phyloP scores from a whole-genome alignment of 305 asterid genomes.

The Nicotiana rustica region DNA sequence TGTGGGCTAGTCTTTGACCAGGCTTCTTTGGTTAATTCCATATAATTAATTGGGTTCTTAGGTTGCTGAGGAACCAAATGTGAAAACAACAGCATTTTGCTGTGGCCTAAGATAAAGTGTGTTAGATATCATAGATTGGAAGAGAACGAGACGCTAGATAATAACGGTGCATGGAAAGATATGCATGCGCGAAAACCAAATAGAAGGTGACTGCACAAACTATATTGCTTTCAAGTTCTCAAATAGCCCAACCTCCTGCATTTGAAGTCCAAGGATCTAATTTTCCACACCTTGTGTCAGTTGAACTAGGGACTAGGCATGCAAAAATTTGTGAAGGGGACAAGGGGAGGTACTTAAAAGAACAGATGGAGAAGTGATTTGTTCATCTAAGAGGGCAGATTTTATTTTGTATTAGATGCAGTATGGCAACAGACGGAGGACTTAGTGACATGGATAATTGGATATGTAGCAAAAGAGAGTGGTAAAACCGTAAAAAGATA shows the following conservation, averaged over 20 bases:
- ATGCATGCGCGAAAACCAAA: not conserved
- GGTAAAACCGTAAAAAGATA: not conserved
- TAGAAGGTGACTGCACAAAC: not conserved
- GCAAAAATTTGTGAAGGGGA: not conserved
- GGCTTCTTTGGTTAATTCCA: not conserved
- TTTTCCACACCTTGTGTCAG: not conserved
- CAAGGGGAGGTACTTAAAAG: not conserved
- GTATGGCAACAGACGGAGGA: not conserved
- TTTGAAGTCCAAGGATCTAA: not conserved
- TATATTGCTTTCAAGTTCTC: slow-evolving; percentile 1
- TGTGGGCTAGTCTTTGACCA: slow-evolving; percentile 14
- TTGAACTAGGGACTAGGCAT: not conserved
- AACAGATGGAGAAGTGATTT: not conserved
- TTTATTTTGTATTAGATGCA: not conserved
- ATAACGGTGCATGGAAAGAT: not conserved
- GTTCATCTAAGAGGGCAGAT: slow-evolving; percentile 1
- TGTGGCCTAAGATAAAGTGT: not conserved
- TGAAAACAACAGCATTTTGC: not conserved
- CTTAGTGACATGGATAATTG: not conserved
- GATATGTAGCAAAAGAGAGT: slow-evolving; percentile 1
- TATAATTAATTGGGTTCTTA: not conserved
- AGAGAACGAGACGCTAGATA: not conserved
- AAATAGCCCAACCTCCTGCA: not conserved
- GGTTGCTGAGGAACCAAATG: no score
- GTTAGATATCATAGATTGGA: not conserved